Conservation (phyloP, 106 monocot genomes). For the Agapanthus africanus region DNA sequence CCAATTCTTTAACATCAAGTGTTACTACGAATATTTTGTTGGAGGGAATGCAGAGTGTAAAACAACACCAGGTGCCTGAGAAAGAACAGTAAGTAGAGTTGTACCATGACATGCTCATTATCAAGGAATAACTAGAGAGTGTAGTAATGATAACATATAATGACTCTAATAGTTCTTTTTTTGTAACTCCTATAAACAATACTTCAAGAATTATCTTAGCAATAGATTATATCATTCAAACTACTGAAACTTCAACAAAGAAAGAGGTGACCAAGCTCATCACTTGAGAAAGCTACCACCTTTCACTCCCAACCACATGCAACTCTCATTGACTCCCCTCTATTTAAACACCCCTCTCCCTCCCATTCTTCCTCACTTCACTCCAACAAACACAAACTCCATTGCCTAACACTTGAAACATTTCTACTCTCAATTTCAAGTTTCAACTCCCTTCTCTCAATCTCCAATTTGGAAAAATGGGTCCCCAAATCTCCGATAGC, state of each 20-base stretch:
- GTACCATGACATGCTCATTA: neutral
- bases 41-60: too few species aligned
- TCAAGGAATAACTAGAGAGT: neutral
- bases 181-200: neutral
- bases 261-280: conserved; percentile 4
- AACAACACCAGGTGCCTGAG: neutral
- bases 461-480: conserved; percentile 1
- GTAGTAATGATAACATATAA: neutral
- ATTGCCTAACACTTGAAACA: neutral
- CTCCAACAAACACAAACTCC: neutral
- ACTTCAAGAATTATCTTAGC: neutral
- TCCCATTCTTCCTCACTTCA: conserved; percentile 5
- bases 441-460: neutral
- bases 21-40: too few species aligned
- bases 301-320: conserved; percentile 14
- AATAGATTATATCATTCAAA: conserved; percentile 2
- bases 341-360: conserved; percentile 7
- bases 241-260: conserved; percentile 4
- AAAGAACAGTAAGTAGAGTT: neutral
- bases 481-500: conserved; percentile 2
- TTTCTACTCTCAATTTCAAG: neutral
- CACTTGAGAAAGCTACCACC: conserved; percentile 1
- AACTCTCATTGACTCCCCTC: neutral
- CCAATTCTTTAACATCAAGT: too few species aligned
- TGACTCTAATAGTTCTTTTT: neutral